Conservation (phyloP, 2,329 filamentous ascomycete genomes). For the Pseudogymnoascus sp. region DNA sequence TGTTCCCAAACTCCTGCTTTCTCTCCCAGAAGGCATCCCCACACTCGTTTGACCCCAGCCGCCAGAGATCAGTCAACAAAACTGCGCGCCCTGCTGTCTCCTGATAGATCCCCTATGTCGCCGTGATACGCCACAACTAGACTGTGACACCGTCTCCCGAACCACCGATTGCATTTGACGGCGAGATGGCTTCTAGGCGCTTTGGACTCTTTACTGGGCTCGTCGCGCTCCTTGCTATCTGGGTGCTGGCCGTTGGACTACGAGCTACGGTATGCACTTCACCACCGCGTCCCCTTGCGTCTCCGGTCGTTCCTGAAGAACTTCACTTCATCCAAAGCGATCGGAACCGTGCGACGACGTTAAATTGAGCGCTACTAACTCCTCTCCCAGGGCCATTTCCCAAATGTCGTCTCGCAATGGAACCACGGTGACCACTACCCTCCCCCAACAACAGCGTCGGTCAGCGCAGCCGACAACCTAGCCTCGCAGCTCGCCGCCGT, state of each 20-base stretch:
- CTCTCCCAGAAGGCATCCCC: not conserved
- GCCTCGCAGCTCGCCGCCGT: not conserved
- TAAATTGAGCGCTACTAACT: not conserved
- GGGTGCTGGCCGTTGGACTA: not conserved
- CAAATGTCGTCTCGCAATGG: constrained; percentile 2
- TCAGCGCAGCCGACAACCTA: not conserved
- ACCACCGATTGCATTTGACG: constrained; percentile 5
- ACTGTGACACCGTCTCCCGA: constrained; percentile 4
- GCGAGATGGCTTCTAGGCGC: constrained; percentile 5
- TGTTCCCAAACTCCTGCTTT: not conserved
- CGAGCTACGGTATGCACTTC: not conserved
- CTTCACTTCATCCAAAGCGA: not conserved
- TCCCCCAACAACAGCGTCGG: not conserved
- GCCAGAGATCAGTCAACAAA: not conserved
- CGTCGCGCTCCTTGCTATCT: not conserved
- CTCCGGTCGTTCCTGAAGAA: not conserved
- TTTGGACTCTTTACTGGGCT: constrained; percentile 5
- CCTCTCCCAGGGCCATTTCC: not conserved
- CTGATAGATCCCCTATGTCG: constrained; percentile 7
- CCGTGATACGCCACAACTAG: constrained; percentile 6
- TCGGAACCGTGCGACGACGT: not conserved
- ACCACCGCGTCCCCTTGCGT: not conserved
- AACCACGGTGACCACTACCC: constrained; percentile 5
- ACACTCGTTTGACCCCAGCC: constrained; percentile 2
- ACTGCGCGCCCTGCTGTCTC: not conserved